phyloP scores from a whole-genome alignment of 768 basidiomycete genomes.

The Leccinum olivaceopallidum region DNA sequence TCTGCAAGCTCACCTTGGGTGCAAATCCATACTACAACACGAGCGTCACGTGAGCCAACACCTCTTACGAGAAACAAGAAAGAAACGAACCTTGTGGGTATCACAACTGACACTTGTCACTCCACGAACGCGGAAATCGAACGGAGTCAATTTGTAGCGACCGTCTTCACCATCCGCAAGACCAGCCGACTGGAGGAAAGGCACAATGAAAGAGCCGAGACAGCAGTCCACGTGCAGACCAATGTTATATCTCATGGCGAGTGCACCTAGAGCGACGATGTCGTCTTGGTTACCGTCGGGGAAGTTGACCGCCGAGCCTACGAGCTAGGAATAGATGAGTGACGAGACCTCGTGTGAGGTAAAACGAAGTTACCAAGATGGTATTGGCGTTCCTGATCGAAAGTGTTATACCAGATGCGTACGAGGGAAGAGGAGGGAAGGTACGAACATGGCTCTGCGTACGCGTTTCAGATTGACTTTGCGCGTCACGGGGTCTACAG shows the following conservation, averaged over 20 bases:
- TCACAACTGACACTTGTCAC: slow-evolving; percentile 97
- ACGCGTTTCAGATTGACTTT: slow-evolving; percentile 77
- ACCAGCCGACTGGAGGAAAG: slow-evolving; percentile 83
- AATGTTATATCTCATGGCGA: slow-evolving; percentile 74
- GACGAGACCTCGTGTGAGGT: background rate
- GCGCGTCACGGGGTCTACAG: slow-evolving; percentile 75
- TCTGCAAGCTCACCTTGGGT: slow-evolving; percentile 63
- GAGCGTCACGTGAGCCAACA: slow-evolving; percentile 4
- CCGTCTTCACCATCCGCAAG: slow-evolving; percentile 60
- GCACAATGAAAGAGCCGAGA: slow-evolving; percentile 90
- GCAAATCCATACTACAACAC: slow-evolving; percentile 81
- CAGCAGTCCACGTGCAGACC: slow-evolving; percentile 96
- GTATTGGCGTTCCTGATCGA: slow-evolving; percentile 75
- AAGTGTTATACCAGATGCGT: slow-evolving; percentile 6
- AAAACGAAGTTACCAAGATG: slow-evolving; percentile 60
- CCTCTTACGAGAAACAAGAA: background rate
- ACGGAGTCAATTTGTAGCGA: slow-evolving; percentile 58
- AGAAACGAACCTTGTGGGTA: slow-evolving; percentile 74
- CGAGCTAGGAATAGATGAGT: slow-evolving; percentile 48
- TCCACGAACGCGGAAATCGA: slow-evolving; percentile 89
- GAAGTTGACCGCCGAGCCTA: slow-evolving; percentile 85
- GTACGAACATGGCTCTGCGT: slow-evolving; percentile 80
- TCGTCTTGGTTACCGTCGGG: slow-evolving; percentile 87
- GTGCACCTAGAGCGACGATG: slow-evolving; percentile 71
- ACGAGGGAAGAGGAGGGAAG: background rate